Base-by-base conservation (phyloP, 768 basidiomycete species). In the Mycena indigotica region DNA sequence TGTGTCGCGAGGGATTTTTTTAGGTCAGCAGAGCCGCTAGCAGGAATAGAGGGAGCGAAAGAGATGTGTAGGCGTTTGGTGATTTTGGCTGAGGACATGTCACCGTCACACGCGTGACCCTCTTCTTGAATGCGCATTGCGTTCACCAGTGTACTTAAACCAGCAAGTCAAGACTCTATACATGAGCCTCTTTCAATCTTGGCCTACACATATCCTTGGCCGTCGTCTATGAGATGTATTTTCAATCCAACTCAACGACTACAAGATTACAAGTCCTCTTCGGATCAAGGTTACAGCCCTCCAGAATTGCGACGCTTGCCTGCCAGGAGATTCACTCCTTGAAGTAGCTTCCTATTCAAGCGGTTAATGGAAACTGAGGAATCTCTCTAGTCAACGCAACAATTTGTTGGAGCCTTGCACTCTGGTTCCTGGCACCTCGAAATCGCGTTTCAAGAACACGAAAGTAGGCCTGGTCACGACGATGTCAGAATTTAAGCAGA, bases 21-120 rank as follows among this genome's bases (percentile, higher is more conserved):
- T 21, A 63, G 62, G 1, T 63, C 62, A 2, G 29, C 55, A 3
- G 55, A 10, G 25, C 55, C 80, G 29, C 63, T 62, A 4, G 66
- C 55, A 0, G 77, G 72, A 32, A 86, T 77, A 6, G 80, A 72
- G 0, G 82, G 77, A 0, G 82, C 82, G 19, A 86, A 74, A 30
- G 84, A 84, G 57, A 85, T 69, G 30, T 83, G 84, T 21, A 85
- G 70, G 15, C 84, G 74, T 67, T 80, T 84, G 5, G 74, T 48
- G 52, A 57, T 55, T 25, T 35, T 55, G 28, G 61, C 25, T n/a
- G 60, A 49, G 24, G 64, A 56, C 41, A 44, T 44, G 41, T n/a
- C n/a, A n/a, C n/a, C n/a, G n/a, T n/a, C n/a, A 23, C 8, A 23
- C 5, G 41, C 21, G 41, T 44, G 41, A 44, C 41, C 8, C n/a